Evolutionary conservation across 2,329 filamentous ascomycete genomes (phyloP).

Genomic region (Blumeriella jaapii): DNA sequence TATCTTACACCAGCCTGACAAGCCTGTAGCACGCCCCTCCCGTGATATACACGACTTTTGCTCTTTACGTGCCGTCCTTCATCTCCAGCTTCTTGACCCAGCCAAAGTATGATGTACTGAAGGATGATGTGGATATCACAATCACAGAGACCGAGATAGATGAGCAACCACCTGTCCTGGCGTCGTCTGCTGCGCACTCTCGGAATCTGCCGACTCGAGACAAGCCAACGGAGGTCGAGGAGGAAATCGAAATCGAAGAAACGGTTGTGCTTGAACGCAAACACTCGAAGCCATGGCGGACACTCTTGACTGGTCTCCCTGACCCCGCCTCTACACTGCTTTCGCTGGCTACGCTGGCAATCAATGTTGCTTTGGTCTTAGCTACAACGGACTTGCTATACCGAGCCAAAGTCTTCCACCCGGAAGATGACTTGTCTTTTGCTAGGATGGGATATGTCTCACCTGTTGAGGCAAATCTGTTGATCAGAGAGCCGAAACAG

Average conservation of each 20-base stretch:
- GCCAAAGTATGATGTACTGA: conserved; percentile 44
- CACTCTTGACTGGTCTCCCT: conserved; percentile 66
- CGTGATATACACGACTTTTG: conserved; percentile 48
- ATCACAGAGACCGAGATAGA: conserved; percentile 36
- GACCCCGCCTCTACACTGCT: conserved; percentile 55
- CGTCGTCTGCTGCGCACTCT: conserved; percentile 22
- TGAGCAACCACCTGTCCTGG: conserved; percentile 24
- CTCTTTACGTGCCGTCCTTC: conserved; percentile 54
- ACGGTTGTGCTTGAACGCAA: conserved; percentile 48
- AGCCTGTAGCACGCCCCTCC: conserved; percentile 27
- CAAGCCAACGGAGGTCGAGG: conserved; percentile 30
- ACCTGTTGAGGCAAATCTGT: conserved; percentile 62
- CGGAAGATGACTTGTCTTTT: conserved; percentile 68
- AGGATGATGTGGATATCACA: conserved; percentile 45
- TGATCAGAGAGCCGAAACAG: conserved; percentile 75
- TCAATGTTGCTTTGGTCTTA: conserved; percentile 59
- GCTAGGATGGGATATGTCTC: conserved; percentile 82
- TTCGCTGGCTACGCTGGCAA: conserved; percentile 55
- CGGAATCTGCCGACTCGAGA: conserved; percentile 17
- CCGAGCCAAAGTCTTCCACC: conserved; percentile 57
- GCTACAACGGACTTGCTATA: conserved; percentile 71
- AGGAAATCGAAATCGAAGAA: conserved; percentile 51
- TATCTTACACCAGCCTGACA: conserved; percentile 2
- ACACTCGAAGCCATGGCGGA: conserved; percentile 44
- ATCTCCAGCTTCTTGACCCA: conserved; percentile 45